A percentile compares a stretch with the other conserved stretches of the same genome.
phyloP scores from a whole-genome alignment of 306 rosid species.

The Pyrus bretschneideri region DNA sequence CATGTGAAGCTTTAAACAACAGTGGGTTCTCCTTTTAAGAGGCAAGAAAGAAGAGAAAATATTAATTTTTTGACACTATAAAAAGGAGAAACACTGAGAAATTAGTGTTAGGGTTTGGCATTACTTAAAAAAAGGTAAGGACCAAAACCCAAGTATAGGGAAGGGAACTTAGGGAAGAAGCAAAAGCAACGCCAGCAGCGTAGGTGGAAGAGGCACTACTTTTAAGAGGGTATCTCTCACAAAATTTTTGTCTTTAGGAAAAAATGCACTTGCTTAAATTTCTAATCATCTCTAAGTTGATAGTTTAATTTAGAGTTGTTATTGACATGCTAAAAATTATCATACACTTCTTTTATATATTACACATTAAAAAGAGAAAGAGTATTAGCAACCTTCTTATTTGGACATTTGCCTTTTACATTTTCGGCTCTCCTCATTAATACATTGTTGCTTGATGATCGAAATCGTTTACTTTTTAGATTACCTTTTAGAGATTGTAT shows the following conservation, averaged over 20 bases:
- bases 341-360: too few relatives aligned
- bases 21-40: constrained; percentile 73
- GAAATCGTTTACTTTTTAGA: too few relatives aligned
- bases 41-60: constrained; percentile 5
- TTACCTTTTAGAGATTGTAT: too few relatives aligned
- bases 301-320: not conserved
- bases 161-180: not conserved
- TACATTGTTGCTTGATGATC: too few relatives aligned
- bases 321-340: too few relatives aligned
- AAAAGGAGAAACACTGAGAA: not conserved
- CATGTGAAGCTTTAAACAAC: constrained; percentile 18
- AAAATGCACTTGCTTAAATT: not conserved
- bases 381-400: not conserved
- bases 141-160: not conserved
- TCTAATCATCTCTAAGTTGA: not conserved
- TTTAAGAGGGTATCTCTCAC: not conserved
- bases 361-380: not conserved
- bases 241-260: not conserved
- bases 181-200: not conserved
- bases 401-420: too few relatives aligned
- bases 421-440: too few relatives aligned
- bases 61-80: not conserved
- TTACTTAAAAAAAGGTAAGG: constrained; percentile 4
- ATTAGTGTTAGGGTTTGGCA: constrained; percentile 24
- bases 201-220: not conserved